Conservation (phyloP, 2,329 filamentous ascomycete species). For the Cordyceps farinosa region DNA sequence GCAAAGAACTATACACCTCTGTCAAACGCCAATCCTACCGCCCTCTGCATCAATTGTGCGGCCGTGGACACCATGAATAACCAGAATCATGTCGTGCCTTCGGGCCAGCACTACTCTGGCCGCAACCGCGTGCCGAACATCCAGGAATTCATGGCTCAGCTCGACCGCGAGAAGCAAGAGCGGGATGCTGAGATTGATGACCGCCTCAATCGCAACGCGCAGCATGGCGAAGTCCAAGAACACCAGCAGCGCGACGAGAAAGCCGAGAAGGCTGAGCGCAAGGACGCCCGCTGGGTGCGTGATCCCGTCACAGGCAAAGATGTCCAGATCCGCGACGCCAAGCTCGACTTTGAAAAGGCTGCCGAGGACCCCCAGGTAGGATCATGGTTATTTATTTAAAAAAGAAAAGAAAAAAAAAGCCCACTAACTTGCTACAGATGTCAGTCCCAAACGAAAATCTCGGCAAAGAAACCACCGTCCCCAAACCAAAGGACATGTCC, state of each 20-base stretch:
- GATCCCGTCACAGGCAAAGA: conserved; percentile 86
- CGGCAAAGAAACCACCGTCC: conserved; percentile 67
- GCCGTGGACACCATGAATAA: conserved; percentile 32
- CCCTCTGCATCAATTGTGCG: neutral
- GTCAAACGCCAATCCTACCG: neutral
- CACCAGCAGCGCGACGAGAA: conserved; percentile 39
- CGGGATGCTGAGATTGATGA: conserved; percentile 70
- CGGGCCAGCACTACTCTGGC: conserved; percentile 73
- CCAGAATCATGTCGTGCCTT: conserved; percentile 40
- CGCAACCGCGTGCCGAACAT: conserved; percentile 84
- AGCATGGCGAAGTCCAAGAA: conserved; percentile 36
- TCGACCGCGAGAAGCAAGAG: conserved; percentile 75
- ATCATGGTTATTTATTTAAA: neutral
- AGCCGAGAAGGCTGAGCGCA: conserved; percentile 32
- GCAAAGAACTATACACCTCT: neutral
- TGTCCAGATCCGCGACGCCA: conserved; percentile 80
- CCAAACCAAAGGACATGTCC: conserved; percentile 67
- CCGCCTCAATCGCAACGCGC: conserved; percentile 39
- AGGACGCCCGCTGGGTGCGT: conserved; percentile 67
- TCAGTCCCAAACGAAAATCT: conserved; percentile 89
- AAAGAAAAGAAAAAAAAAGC: neutral
- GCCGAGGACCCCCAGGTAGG: conserved; percentile 68
- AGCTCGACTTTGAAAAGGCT: conserved; percentile 63
- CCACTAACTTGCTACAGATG: conserved; percentile 44
- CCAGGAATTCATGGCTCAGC: conserved; percentile 72